These are phyloP conservation scores for Cynara cardunculus DNA, from an alignment of 129 eudicot species.

Conservation along the genomic window DNA sequence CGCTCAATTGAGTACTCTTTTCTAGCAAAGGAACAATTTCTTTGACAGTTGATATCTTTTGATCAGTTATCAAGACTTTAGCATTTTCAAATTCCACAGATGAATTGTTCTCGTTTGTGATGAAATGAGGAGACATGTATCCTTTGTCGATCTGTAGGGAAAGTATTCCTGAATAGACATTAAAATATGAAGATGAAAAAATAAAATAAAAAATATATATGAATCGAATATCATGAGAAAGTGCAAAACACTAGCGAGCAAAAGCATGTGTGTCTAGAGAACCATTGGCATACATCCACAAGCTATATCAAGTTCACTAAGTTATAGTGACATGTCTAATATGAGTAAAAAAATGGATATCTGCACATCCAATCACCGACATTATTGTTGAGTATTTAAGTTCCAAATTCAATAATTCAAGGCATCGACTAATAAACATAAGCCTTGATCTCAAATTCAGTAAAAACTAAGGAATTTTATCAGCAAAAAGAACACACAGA, in stretches of 20 bases:
- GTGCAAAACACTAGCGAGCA: background rate
- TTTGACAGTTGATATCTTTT: constrained; percentile 60
- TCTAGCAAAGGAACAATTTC: constrained; percentile 83
- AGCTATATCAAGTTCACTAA: constrained; percentile 1
- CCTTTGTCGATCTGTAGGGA: constrained; percentile 93
- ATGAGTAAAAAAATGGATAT: background rate
- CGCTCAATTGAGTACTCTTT: constrained; percentile 74
- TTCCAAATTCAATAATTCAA: background rate
- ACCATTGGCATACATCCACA: constrained; percentile 1
- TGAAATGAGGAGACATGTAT: constrained; percentile 69
- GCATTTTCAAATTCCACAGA: constrained; percentile 80
- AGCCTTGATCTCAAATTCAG: background rate
- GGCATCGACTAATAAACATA: background rate
- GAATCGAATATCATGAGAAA: background rate
- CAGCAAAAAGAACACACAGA: background rate
- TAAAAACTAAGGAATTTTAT: background rate
- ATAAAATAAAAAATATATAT: constrained; percentile 14
- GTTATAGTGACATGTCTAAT: background rate
- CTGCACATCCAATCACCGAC: background rate
- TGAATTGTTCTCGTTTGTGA: constrained; percentile 69
- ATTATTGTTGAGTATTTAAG: background rate
- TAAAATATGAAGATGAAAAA: constrained; percentile 34
- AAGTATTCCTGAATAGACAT: constrained; percentile 54
- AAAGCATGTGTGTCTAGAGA: background rate
- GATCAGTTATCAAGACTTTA: constrained; percentile 81